These are phyloP conservation scores for Suillus paluster DNA, from an alignment of 768 basidiomycete species.

Conservation along the genomic window DNA sequence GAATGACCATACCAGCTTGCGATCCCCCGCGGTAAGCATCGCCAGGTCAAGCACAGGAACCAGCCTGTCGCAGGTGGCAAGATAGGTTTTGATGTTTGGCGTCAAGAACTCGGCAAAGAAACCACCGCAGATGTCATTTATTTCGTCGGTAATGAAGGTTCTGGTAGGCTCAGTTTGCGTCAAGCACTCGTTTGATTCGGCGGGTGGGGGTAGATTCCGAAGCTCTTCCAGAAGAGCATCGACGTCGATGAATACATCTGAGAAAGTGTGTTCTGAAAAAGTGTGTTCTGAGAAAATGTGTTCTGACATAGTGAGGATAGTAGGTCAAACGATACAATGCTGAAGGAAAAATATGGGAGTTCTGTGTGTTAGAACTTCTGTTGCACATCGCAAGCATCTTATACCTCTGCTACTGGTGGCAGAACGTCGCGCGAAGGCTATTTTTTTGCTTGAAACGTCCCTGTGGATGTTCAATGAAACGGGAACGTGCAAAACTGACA, in stretches of 20 bases:
- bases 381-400: not conserved
- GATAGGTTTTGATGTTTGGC: not conserved
- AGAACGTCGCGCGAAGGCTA: not conserved
- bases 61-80: not conserved
- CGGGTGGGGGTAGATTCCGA: not conserved
- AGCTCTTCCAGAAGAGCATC: not conserved
- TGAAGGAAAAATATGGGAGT: not conserved
- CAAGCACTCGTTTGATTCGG: not conserved
- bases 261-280: not conserved
- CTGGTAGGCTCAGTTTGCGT: not conserved
- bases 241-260: not conserved
- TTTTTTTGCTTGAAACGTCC: not conserved
- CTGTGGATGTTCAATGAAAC: not conserved
- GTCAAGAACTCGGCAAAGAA: not conserved
- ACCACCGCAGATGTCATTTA: not conserved
- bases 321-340: not conserved
- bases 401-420: not conserved
- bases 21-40: not conserved
- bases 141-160: not conserved
- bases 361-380: not conserved
- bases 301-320: not conserved
- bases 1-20: not conserved
- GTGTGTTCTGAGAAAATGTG: not conserved
- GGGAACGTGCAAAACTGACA: not conserved
- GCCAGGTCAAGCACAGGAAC: not conserved